Evolutionary conservation across 2,329 filamentous ascomycete genomes (phyloP).

Genomic region (Cordyceps militaris): DNA sequence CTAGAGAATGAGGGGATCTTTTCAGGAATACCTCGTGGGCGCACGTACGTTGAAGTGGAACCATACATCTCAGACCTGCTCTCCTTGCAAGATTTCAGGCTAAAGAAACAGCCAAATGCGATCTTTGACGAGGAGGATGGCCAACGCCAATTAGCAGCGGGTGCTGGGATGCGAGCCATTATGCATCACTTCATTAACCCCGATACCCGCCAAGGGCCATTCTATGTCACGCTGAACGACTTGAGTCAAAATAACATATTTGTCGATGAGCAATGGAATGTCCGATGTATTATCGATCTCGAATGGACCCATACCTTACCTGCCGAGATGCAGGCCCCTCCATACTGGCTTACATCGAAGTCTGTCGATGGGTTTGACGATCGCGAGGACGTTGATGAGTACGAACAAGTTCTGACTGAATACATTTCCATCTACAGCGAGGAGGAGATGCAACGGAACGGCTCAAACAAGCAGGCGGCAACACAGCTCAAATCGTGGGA

Average conservation of each 20-base stretch:
- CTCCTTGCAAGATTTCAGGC: constrained; percentile 26
- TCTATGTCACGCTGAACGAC: constrained; percentile 29
- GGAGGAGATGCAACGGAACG: background rate
- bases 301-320: background rate
- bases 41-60: constrained; percentile 26
- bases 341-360: background rate
- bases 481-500: background rate
- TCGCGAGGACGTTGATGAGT: background rate
- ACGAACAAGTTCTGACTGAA: background rate
- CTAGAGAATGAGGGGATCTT: constrained; percentile 29
- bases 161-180: constrained; percentile 23
- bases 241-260: constrained; percentile 31
- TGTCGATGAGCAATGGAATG: constrained; percentile 25
- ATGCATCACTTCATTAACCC: constrained; percentile 19
- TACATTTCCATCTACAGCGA: background rate
- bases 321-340: background rate
- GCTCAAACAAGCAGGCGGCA: background rate
- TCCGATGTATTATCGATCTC: constrained; percentile 23
- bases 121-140: constrained; percentile 23
- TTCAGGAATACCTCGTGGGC: constrained; percentile 24
- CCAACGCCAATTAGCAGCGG: constrained; percentile 22
- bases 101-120: constrained; percentile 28
- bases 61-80: constrained; percentile 26
- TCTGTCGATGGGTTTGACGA: background rate
- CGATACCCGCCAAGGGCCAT: constrained; percentile 23